Evolutionary conservation across 192 early-diverging fungal genomes (phyloP).

Genomic region (Coemansia sp.): DNA sequence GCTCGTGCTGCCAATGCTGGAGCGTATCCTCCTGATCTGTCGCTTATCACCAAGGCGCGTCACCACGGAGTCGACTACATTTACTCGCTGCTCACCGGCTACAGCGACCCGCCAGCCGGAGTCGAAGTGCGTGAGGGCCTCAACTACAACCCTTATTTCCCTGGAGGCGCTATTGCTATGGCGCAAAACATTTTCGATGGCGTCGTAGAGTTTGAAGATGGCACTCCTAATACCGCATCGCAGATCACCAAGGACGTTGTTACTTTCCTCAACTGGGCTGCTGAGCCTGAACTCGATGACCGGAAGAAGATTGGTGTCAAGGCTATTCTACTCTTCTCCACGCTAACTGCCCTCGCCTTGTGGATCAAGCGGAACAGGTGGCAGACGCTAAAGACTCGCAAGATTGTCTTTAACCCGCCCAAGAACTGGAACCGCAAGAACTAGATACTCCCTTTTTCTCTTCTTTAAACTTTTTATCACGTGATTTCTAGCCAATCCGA

Average conservation of each 20-base stretch:
- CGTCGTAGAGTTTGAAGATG: conserved; percentile 95
- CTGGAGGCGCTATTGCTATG: conserved; percentile 97
- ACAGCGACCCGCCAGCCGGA: conserved; percentile 93
- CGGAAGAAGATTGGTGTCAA: conserved; percentile 96
- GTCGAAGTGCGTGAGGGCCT: conserved; percentile 92
- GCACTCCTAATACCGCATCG: conserved; percentile 91
- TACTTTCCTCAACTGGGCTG: conserved; percentile 93
- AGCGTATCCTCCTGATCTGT: conserved; percentile 94
- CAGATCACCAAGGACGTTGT: conserved; percentile 98
- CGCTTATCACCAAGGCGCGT: conserved; percentile 91
- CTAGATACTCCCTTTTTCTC: neutral
- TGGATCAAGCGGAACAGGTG: conserved; percentile 96
- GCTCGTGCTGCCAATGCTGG: conserved; percentile 97
- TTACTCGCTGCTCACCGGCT: conserved; percentile 93
- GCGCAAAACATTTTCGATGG: conserved; percentile 93
- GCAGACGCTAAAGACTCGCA: conserved; percentile 88
- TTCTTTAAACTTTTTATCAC: neutral
- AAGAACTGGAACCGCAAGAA: conserved; percentile 48
- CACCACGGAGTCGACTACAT: conserved; percentile 96
- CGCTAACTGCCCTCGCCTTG: conserved; percentile 75
- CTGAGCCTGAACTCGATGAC: conserved; percentile 96
- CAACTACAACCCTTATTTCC: conserved; percentile 99
- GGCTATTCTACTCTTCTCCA: conserved; percentile 71
- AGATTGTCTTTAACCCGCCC: conserved; percentile 78
- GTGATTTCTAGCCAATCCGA: neutral